A percentile compares a stretch with the other conserved stretches of the same genome.
Conservation (phyloP, 139 green algal species). For the Coelastrella sp. region DNA sequence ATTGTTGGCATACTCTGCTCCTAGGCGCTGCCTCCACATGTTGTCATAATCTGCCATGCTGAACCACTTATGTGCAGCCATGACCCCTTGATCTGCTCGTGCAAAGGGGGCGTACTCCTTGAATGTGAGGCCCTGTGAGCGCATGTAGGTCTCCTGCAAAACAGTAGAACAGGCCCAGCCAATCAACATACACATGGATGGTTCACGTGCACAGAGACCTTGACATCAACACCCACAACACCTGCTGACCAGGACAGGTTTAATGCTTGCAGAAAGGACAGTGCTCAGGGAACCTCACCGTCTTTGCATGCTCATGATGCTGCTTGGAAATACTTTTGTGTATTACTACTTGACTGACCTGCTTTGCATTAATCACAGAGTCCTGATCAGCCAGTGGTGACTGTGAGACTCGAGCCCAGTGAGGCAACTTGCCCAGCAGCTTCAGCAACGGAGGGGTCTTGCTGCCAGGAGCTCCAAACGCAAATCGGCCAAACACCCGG, state of each 20-base stretch:
- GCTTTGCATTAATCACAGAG: constrained; percentile 42
- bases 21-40: constrained; percentile 46
- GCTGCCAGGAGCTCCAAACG: neutral
- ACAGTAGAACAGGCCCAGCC: neutral
- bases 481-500: constrained; percentile 39
- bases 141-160: constrained; percentile 56
- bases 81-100: constrained; percentile 45
- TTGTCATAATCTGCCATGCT: constrained; percentile 39
- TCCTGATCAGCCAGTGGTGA: constrained; percentile 50
- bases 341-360: constrained; percentile 34
- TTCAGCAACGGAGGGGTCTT: constrained; percentile 3
- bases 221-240: neutral
- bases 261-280: too few species aligned
- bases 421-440: constrained; percentile 42
- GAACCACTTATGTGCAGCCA: constrained; percentile 50
- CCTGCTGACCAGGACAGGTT: too few species aligned
- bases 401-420: constrained; percentile 35
- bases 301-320: too few species aligned
- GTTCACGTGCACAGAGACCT: neutral
- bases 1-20: neutral
- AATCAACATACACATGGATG: neutral
- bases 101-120: constrained; percentile 47
- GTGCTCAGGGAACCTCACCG: too few species aligned
- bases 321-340: too few species aligned
- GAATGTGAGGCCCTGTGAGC: neutral